Evolutionary conservation across 345 rosid genomes (phyloP), one percentile per base, ranked within the genome.

Genomic region (Euclidium syriacum): DNA sequence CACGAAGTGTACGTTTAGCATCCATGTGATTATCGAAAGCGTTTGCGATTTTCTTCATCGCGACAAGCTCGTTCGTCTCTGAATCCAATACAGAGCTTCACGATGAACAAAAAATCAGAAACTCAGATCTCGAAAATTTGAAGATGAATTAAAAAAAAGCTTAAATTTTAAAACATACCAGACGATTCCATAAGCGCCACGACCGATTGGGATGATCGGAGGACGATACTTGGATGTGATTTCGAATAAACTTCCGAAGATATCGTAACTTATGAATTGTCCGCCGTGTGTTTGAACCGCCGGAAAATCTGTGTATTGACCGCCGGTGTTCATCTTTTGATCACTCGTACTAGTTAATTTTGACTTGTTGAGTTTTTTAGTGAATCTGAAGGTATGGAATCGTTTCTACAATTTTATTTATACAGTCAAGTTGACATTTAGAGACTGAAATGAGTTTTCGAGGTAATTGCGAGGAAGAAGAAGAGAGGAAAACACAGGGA

Each of bases 11-110:
- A 7, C 99, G 99, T 73, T 95, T 90, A 17, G 97, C 91, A 40
- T 95, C 99, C 97, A 88, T 90, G 67, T 84, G 80, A 44, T 88
- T 95, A 65, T 95, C 99, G 51, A 95, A 90, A 35, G 97, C 97
- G 67, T 85, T 84, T 0, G 97, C 92, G 25, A 94, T 94, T 82
- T 94, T 94, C 95, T 94, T 94, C 40, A 94, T 72, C 63, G 99
- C 99, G n/a, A 88, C 89, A 71, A 82, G 71, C 83, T 95, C 97
- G 40, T 88, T 86, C 68, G 97, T 88, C 84, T 84, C 97, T 72
- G 86, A 70, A 73, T 95, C 89, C 80, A 83, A 35, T 71, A 90
- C 85, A 76, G 99, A 95, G 77, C 99, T 94, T 67, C 72, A 62
- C 59, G 6, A 19, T 7, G 17, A 38, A 33, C 29, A 33, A 36